Percentiles rank a stretch among this genome's conserved stretches.
phyloP scores from a whole-genome alignment of 345 rosid species.

The Gossypium mustelinum region DNA sequence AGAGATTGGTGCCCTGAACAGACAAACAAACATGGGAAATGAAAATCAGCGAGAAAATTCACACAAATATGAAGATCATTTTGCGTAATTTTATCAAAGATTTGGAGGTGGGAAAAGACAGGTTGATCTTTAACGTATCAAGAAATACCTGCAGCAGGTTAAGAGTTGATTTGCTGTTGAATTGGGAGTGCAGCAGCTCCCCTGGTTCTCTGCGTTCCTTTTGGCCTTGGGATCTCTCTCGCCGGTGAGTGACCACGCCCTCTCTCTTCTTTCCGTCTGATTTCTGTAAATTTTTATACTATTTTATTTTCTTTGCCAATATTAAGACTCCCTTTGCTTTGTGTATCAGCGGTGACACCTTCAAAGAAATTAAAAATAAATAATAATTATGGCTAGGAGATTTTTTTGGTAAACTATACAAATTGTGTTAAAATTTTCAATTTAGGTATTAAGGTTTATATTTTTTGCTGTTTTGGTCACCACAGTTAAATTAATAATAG shows the following conservation, averaged over 20 bases:
- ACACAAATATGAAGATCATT: neutral
- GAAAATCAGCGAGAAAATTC: neutral
- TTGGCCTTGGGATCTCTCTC: neutral
- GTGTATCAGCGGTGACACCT: too few relatives aligned
- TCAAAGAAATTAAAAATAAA: too few relatives aligned
- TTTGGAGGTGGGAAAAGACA: neutral
- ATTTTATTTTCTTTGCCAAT: neutral
- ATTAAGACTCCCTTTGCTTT: neutral
- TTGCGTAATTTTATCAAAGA: neutral
- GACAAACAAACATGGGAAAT: neutral
- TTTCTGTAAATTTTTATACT: neutral
- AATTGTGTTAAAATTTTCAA: too few relatives aligned
- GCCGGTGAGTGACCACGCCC: neutral
- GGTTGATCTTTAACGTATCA: neutral
- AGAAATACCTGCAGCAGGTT: conserved; percentile 3
- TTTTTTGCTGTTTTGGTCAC: too few relatives aligned
- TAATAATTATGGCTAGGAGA: too few relatives aligned
- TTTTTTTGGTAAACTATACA: too few relatives aligned
- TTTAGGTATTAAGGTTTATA: too few relatives aligned
- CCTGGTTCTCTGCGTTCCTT: neutral
- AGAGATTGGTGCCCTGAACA: neutral
- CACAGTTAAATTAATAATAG: too few relatives aligned
- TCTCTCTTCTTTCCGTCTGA: neutral
- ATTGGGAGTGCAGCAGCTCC: neutral
- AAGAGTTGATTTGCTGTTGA: neutral